phyloP scores from a whole-genome alignment of 1,139 yeast species.

The Diutina siamensis region DNA sequence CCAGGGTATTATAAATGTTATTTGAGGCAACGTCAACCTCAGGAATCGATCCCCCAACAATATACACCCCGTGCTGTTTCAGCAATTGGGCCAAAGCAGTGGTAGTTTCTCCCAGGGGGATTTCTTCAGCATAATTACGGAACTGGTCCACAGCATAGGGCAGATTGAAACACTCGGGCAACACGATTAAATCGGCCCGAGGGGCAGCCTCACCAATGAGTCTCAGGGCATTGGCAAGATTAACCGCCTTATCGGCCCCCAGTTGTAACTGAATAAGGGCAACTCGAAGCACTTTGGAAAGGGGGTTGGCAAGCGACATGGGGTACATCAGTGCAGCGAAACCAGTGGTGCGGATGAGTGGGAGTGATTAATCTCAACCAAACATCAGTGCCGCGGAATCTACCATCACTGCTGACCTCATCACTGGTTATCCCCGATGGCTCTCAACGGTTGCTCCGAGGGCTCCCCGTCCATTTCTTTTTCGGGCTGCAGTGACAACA shows the following conservation, averaged over 20 bases:
- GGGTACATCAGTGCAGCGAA: neutral
- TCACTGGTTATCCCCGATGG: too few species aligned
- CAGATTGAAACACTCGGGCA: constrained; percentile 91
- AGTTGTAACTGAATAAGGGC: constrained; percentile 75
- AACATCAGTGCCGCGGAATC: neutral
- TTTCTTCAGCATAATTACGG: constrained; percentile 68
- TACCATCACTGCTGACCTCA: too few species aligned
- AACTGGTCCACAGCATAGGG: constrained; percentile 87
- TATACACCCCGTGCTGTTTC: constrained; percentile 41
- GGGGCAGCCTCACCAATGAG: constrained; percentile 40
- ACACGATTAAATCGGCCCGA: constrained; percentile 47
- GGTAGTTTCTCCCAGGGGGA: constrained; percentile 65
- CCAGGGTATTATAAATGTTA: constrained; percentile 69
- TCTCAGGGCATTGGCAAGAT: constrained; percentile 39
- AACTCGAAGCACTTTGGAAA: constrained; percentile 33
- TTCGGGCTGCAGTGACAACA: too few species aligned
- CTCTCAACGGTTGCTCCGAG: too few species aligned
- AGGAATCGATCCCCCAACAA: constrained; percentile 90
- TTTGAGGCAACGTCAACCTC: constrained; percentile 44
- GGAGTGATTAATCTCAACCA: too few species aligned
- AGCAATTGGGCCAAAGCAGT: constrained; percentile 53
- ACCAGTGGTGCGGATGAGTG: too few species aligned
- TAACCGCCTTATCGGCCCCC: constrained; percentile 52
- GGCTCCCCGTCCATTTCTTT: too few species aligned
- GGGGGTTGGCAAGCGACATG: constrained; percentile 18